A percentile compares a stretch with the other conserved stretches of the same genome.
These are phyloP conservation scores for Gyrodon lividus DNA, from an alignment of 768 basidiomycete species.

Conservation along the genomic window DNA sequence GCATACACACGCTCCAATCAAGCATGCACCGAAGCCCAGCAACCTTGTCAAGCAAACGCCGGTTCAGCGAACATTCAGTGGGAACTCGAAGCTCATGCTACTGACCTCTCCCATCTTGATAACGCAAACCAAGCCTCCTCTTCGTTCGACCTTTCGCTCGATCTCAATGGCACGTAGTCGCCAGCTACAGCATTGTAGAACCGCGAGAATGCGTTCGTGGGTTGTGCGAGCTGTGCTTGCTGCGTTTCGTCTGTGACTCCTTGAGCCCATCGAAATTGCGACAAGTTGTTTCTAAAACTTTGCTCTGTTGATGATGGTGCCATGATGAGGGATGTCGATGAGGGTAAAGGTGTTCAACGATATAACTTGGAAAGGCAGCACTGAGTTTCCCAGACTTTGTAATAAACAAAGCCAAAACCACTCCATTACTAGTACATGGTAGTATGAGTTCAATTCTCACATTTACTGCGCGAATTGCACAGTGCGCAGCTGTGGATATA, in stretches of 20 bases:
- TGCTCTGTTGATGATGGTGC: conserved; percentile 48
- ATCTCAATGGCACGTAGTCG: conserved; percentile 85
- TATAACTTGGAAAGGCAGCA: neutral
- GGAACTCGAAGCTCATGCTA: neutral
- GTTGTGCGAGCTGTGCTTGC: conserved; percentile 33
- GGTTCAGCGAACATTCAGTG: neutral
- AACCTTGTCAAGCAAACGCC: conserved; percentile 46
- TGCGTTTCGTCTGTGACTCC: conserved; percentile 72
- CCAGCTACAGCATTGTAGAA: conserved; percentile 86
- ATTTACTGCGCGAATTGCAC: no score
- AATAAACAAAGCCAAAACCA: neutral
- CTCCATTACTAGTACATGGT: no score
- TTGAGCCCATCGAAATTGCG: conserved; percentile 85
- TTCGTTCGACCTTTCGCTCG: conserved; percentile 81
- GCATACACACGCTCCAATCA: conserved; percentile 89
- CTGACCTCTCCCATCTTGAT: conserved; percentile 89
- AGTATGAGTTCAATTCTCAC: no score
- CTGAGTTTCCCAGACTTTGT: no score
- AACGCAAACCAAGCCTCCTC: conserved; percentile 95
- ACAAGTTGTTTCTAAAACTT: conserved; percentile 69
- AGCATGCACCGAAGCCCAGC: conserved; percentile 86
- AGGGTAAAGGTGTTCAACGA: neutral
- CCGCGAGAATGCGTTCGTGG: conserved; percentile 72
- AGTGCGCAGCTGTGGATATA: no score
- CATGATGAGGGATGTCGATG: conserved; percentile 4